Evolutionary conservation across 2,329 filamentous ascomycete genomes (phyloP), one percentile per base, ranked within the genome.

Genomic region (Microcyclospora tardicrescens): DNA sequence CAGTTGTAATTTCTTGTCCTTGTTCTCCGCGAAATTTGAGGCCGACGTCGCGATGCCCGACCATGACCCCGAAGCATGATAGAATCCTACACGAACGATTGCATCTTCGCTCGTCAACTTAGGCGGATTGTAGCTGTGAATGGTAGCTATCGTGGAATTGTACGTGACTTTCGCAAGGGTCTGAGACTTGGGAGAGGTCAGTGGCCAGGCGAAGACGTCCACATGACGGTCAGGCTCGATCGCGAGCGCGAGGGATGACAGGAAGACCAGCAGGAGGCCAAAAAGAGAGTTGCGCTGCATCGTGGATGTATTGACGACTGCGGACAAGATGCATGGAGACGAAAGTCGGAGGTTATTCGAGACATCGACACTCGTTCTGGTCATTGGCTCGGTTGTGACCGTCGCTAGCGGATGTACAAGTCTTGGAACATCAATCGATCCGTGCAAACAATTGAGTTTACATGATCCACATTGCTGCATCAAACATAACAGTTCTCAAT

Each of bases 41-140:
- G 62, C 62, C 6, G 64, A 58, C 5, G 65, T 66, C 13, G 65
- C 59, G n/a, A 69, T 59, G 41, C 64, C 65, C 32, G 59, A 58
- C 63, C 64, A 69, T 5, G 47, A 38, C 28, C 49, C 50, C 30
- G 58, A 54, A 4, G 54, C 45, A 38, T 65, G 61, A 38, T 58
- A 55, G 37, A 68, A 61, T 31, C 65, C 66, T 27, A 69, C 47
- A 31, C 65, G 60, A 8, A 69, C 53, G 30, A 65, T 58, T 28
- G 63, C 58, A 9, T 63, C 57, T 16, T 55, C 46, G n/a, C 54
- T 42, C 10, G 46, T 34, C 27, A 53, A 37, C 24, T 57, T 53
- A 2, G 41, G 60, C 54, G 36, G 54, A 36, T 60, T 60, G 52
- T 62, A 65, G 42, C 43, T 49, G 29, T 63, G 46, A 40, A 64